Conservation (phyloP, 164 flowering plant species). For the Protea cynaroides region DNA sequence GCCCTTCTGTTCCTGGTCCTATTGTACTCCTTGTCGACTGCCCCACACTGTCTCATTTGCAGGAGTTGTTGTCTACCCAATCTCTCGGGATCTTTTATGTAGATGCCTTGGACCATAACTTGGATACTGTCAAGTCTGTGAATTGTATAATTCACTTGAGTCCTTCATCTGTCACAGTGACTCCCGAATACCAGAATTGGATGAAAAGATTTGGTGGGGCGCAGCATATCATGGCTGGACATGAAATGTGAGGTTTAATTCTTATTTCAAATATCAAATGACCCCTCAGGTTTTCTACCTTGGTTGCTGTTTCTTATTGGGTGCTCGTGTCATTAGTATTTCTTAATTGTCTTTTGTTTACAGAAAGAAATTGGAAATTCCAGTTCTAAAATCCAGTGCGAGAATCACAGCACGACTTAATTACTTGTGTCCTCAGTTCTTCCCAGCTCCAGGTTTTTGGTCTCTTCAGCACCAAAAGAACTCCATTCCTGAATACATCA, state of each 20-base stretch:
- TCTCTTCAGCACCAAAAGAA: slow-evolving; percentile 26
- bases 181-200: slow-evolving; percentile 65
- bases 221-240: slow-evolving; percentile 96
- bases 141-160: slow-evolving; percentile 79
- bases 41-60: slow-evolving; percentile 66
- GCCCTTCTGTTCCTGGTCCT: slow-evolving; percentile 93
- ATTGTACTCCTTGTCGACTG: slow-evolving; percentile 82
- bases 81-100: slow-evolving; percentile 53
- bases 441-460: slow-evolving; percentile 87
- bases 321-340: not conserved
- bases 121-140: slow-evolving; percentile 41
- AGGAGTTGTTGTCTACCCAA: slow-evolving; percentile 40
- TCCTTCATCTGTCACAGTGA: slow-evolving; percentile 49
- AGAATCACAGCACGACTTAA: slow-evolving; percentile 79
- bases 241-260: slow-evolving; percentile 47
- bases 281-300: not conserved
- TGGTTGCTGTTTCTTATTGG: not conserved
- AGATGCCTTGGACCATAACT: slow-evolving; percentile 22
- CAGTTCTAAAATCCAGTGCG: slow-evolving; percentile 80
- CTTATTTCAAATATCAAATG: not conserved
- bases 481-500: slow-evolving; percentile 13
- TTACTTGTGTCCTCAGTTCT: slow-evolving; percentile 84
- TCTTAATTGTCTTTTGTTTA: slow-evolving; percentile 6
- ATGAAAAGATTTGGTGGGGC: slow-evolving; percentile 78
- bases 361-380: slow-evolving; percentile 84